phyloP scores from a whole-genome alignment of 495 filamentous ascomycete species.

The Penicillium malachiteum region DNA sequence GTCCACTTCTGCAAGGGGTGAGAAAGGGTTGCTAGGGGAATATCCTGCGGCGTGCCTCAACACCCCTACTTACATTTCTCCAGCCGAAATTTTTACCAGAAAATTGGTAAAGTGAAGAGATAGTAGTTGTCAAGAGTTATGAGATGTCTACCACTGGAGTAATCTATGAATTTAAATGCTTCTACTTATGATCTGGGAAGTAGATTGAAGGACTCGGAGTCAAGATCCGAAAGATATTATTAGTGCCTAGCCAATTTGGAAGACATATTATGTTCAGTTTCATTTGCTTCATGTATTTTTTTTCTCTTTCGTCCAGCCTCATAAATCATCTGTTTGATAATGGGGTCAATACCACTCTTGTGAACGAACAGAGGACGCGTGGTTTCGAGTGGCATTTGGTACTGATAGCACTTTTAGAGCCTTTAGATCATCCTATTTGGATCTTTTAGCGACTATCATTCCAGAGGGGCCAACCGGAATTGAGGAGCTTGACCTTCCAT shows the following conservation, averaged over 20 bases:
- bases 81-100: not conserved
- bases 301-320: too few relatives aligned
- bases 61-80: constrained; percentile 7
- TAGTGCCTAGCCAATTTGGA: too few relatives aligned
- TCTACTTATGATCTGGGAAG: too few relatives aligned
- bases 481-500: constrained; percentile 8
- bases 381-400: too few relatives aligned
- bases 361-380: too few relatives aligned
- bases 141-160: not conserved
- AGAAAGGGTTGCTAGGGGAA: constrained; percentile 20
- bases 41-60: constrained; percentile 12
- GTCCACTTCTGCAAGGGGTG: constrained; percentile 20
- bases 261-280: too few relatives aligned
- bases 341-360: too few relatives aligned
- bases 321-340: too few relatives aligned
- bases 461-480: constrained; percentile 11
- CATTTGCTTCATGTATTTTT: too few relatives aligned
- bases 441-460: constrained; percentile 21
- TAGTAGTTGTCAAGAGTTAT: not conserved
- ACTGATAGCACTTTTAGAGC: not conserved
- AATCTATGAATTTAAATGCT: too few relatives aligned
- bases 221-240: too few relatives aligned
- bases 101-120: not conserved
- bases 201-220: too few relatives aligned
- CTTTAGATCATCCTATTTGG: not conserved